phyloP scores from a whole-genome alignment of 352 stramenopile genomes.

The Phytophthora boehmeriae region DNA sequence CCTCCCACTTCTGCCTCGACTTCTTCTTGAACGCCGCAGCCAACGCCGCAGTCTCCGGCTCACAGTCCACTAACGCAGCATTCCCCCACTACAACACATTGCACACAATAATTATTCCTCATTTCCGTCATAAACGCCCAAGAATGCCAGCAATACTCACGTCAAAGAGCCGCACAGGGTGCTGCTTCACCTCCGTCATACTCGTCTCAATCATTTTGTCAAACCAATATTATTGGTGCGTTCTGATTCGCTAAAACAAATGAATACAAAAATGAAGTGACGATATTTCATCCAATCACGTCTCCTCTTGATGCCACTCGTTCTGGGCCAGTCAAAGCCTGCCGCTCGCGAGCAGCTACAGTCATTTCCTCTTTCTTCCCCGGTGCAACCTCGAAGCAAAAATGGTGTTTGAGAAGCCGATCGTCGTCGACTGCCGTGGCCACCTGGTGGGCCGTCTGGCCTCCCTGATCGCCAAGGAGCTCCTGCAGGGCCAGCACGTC shows the following conservation, averaged over 20 bases:
- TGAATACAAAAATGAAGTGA: not conserved
- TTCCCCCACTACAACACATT: constrained; percentile 20
- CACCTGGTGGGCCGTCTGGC: constrained; percentile 98
- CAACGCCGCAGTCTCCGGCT: constrained; percentile 43
- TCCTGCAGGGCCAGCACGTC: constrained; percentile 98
- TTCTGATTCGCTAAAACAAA: constrained; percentile 26
- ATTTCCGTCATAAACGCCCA: too few relatives aligned
- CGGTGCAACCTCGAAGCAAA: constrained; percentile 53
- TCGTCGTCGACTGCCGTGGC: constrained; percentile 98
- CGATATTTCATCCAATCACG: not conserved
- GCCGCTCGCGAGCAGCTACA: not conserved
- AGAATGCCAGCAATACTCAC: constrained; percentile 11
- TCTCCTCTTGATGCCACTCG: not conserved
- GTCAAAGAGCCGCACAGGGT: constrained; percentile 32
- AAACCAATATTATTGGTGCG: not conserved
- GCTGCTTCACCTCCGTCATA: constrained; percentile 16
- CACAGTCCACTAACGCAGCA: constrained; percentile 20
- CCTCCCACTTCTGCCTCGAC: constrained; percentile 50
- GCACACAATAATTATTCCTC: too few relatives aligned
- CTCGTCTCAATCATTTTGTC: not conserved
- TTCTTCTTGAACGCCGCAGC: constrained; percentile 52
- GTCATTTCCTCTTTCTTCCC: constrained; percentile 80
- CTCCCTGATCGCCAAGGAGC: constrained; percentile 99
- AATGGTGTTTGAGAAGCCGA: constrained; percentile 95
- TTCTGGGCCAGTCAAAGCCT: constrained; percentile 28